These are phyloP conservation scores for Mycosarcoma maydis DNA, from an alignment of 1,284 basidiomycete genomes.

Conservation along the genomic window DNA sequence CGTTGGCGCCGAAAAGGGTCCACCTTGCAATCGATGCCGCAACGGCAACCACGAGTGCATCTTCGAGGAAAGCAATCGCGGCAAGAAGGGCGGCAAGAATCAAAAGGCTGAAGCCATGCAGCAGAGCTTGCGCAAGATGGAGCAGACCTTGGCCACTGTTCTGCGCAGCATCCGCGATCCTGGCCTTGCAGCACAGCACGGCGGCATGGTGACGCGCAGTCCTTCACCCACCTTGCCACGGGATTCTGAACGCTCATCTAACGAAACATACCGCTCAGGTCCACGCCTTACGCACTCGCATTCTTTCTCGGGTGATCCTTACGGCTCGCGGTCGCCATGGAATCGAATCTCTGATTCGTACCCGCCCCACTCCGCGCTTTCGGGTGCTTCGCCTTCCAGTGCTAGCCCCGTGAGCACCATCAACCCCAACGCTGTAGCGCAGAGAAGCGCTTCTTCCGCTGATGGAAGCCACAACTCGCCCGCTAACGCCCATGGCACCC, in stretches of 20 bases:
- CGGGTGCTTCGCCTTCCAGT: constrained; percentile 26
- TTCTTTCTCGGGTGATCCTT: constrained; percentile 23
- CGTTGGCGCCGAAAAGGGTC: constrained; percentile 88
- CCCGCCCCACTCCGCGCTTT: constrained; percentile 12
- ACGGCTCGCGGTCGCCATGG: constrained; percentile 39
- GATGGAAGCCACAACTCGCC: constrained; percentile 34
- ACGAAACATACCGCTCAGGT: constrained; percentile 16
- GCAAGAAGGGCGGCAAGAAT: constrained; percentile 64
- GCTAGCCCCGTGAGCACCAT: constrained; percentile 41
- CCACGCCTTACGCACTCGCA: constrained; percentile 34
- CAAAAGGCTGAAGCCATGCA: constrained; percentile 63
- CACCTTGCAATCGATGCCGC: constrained; percentile 79
- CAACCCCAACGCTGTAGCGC: constrained; percentile 44
- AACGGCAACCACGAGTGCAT: constrained; percentile 63
- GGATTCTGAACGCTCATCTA: constrained; percentile 6
- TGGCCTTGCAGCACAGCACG: constrained; percentile 41
- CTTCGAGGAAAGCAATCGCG: constrained; percentile 65
- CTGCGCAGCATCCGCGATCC: constrained; percentile 61
- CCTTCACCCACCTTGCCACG: constrained; percentile 30
- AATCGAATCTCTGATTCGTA: constrained; percentile 22
- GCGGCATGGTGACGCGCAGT: constrained; percentile 50
- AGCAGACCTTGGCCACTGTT: constrained; percentile 60
- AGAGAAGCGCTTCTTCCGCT: constrained; percentile 40
- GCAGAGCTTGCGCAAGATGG: constrained; percentile 64
- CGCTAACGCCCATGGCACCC: constrained; percentile 28